Evolutionary conservation across 352 stramenopile genomes (phyloP).

Genomic region (Phytophthora fragariae): DNA sequence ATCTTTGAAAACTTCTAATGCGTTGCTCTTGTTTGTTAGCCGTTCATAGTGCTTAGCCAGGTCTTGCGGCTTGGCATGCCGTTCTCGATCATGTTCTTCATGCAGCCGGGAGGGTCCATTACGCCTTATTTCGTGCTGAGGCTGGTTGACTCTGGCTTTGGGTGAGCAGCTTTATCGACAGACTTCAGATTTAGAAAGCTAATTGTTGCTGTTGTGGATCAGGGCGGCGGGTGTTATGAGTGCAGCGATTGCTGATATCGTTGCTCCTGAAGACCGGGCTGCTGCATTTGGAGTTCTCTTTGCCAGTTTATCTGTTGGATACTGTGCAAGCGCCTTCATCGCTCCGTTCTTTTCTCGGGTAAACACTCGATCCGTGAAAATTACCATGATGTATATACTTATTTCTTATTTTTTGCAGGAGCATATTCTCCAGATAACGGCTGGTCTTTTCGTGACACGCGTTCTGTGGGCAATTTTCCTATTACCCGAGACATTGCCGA

Average conservation of each 20-base stretch:
- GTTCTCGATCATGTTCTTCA: constrained; percentile 80
- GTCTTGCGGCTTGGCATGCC: constrained; percentile 61
- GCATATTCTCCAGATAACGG: constrained; percentile 57
- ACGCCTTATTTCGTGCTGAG: constrained; percentile 66
- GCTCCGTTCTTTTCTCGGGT: constrained; percentile 65
- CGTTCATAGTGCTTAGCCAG: constrained; percentile 75
- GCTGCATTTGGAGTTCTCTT: constrained; percentile 69
- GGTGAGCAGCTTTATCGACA: constrained; percentile 36
- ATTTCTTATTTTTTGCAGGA: constrained; percentile 32
- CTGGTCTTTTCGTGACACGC: constrained; percentile 55
- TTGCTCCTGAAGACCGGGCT: constrained; percentile 59
- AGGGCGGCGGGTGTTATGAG: constrained; percentile 67
- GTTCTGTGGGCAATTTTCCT: constrained; percentile 65
- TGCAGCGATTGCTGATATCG: constrained; percentile 67
- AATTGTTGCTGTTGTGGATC: not conserved
- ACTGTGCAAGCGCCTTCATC: constrained; percentile 58
- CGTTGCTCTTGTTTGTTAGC: constrained; percentile 32
- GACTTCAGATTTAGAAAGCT: not conserved
- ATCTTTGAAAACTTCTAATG: not conserved
- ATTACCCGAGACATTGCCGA: constrained; percentile 66
- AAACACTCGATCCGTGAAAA: constrained; percentile 3
- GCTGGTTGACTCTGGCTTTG: constrained; percentile 64
- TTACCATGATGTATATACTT: not conserved
- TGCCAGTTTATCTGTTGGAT: constrained; percentile 61
- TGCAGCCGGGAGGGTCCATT: constrained; percentile 60